A percentile compares a stretch with the other conserved stretches of the same genome.
These are phyloP conservation scores for Gossypium rotundifolium DNA, from an alignment of 345 rosid species.

Conservation along the genomic window DNA sequence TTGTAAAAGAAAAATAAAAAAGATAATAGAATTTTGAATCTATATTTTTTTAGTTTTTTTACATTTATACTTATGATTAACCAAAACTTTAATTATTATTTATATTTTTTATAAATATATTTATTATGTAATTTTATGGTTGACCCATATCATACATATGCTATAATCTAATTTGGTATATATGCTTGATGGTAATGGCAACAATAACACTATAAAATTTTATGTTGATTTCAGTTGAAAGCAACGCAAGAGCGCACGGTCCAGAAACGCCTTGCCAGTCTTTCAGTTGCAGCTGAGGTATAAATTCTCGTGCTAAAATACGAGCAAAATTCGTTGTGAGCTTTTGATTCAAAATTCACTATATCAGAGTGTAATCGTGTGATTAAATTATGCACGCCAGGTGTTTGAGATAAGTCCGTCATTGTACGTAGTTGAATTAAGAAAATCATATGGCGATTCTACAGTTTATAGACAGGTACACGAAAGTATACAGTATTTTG, in stretches of 20 bases:
- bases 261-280: conserved; percentile 44
- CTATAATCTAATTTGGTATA: background rate
- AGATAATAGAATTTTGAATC: too few species aligned
- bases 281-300: conserved; percentile 85
- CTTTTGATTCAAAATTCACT: too few species aligned
- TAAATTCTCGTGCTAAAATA: background rate
- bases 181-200: background rate
- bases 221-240: conserved; percentile 39
- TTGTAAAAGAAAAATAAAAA: too few species aligned
- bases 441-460: conserved; percentile 81
- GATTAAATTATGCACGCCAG: conserved; percentile 28
- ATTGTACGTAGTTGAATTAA: conserved; percentile 73
- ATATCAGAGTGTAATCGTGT: background rate
- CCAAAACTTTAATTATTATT: too few species aligned
- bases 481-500: too few species aligned
- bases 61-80: too few species aligned
- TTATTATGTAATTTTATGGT: too few species aligned
- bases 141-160: too few species aligned
- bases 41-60: too few species aligned
- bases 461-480: conserved; percentile 60
- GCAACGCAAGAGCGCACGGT: conserved; percentile 56
- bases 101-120: too few species aligned
- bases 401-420: conserved; percentile 83
- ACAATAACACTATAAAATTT: background rate
- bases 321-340: background rate